Percentiles rank a stretch among this genome's conserved stretches.
Conservation (phyloP, 163 green algal species). For the Scenedesmus sp. region DNA sequence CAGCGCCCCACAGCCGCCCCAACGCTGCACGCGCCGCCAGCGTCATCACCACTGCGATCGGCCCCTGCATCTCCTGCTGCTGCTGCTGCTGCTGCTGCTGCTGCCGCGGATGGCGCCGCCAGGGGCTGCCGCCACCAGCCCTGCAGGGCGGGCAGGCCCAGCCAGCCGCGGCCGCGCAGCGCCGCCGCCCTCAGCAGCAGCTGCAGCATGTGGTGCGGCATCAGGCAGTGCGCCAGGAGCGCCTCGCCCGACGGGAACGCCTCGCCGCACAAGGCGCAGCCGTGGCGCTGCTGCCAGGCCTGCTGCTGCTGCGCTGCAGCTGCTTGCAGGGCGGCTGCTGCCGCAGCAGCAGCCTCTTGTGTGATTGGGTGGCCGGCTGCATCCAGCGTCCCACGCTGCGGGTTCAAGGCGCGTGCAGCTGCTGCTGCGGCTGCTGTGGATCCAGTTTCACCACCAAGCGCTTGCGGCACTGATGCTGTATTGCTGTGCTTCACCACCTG, state of each 20-base stretch:
- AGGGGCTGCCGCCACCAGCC: constrained; percentile 38
- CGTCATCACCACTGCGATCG: neutral
- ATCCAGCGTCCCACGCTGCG: neutral
- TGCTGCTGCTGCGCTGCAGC: neutral
- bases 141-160: neutral
- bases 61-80: neutral
- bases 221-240: constrained; percentile 1
- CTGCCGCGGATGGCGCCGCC: neutral
- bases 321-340: neutral
- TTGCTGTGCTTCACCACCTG: neutral
- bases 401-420: neutral
- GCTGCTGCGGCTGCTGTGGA: neutral
- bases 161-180: neutral
- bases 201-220: constrained; percentile 41
- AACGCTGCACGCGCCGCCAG: neutral
- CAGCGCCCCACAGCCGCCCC: neutral
- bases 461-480: neutral
- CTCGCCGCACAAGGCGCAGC: constrained; percentile 25
- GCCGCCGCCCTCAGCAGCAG: constrained; percentile 10
- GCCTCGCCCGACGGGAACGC: neutral
- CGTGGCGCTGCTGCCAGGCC: neutral
- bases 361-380: constrained; percentile 1
- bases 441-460: too few relatives aligned
- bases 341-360: neutral
- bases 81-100: neutral